These are phyloP conservation scores for Fusarium circinatum DNA, from an alignment of 2,329 filamentous ascomycete species.

Conservation along the genomic window DNA sequence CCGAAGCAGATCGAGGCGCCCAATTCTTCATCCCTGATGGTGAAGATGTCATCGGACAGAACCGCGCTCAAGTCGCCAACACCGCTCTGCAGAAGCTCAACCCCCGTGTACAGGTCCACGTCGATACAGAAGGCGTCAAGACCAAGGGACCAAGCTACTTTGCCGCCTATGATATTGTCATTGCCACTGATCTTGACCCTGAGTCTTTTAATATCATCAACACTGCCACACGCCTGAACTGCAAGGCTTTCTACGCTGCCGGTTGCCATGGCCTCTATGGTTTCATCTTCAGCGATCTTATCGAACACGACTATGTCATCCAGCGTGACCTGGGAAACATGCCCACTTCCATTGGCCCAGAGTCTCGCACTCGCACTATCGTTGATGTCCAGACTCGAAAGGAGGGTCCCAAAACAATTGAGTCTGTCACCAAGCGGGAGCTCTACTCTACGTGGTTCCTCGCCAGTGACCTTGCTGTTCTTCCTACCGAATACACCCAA, in stretches of 20 bases:
- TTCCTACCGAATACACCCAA: slow-evolving; percentile 74
- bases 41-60: slow-evolving; percentile 78
- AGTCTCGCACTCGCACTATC: slow-evolving; percentile 82
- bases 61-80: slow-evolving; percentile 84
- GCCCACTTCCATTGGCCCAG: slow-evolving; percentile 66
- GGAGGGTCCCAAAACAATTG: slow-evolving; percentile 74
- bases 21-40: slow-evolving; percentile 81
- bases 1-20: slow-evolving; percentile 81
- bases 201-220: slow-evolving; percentile 82
- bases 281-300: slow-evolving; percentile 93
- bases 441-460: slow-evolving; percentile 88
- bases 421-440: slow-evolving; percentile 92
- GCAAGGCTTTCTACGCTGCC: slow-evolving; percentile 88
- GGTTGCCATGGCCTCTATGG: slow-evolving; percentile 91
- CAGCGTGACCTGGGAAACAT: slow-evolving; percentile 86
- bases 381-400: slow-evolving; percentile 76
- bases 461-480: slow-evolving; percentile 78
- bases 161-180: slow-evolving; percentile 81
- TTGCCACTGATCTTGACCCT: slow-evolving; percentile 88
- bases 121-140: slow-evolving; percentile 74
- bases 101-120: slow-evolving; percentile 81
- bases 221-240: slow-evolving; percentile 81
- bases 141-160: slow-evolving; percentile 80
- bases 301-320: slow-evolving; percentile 89
- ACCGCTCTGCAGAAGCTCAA: slow-evolving; percentile 87